Base-by-base conservation (phyloP, 2,329 filamentous ascomycete species). In the Trichoderma endophyticum region DNA sequence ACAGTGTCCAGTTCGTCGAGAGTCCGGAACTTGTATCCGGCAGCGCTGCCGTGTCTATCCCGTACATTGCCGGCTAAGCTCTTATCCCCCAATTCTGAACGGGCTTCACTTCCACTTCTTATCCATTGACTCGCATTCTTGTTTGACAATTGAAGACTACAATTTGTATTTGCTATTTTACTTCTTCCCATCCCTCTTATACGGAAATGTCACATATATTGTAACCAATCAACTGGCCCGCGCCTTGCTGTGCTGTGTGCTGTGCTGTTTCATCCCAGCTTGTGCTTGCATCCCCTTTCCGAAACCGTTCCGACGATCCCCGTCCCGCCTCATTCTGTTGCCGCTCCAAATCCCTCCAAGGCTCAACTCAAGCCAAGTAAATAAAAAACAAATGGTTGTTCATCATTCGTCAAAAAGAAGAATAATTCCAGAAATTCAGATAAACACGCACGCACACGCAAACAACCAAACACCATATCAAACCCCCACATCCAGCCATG, bases 1-100 rank as follows among this genome's bases (percentile, higher is more conserved):
- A 39, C 36, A 39, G 36, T 39, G 36, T 18, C 15, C 36, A 39
- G 1, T 39, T 39, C 4, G 0, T 4, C 0, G 14, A 8, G 15
- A 39, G 18, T 14, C 64, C 64, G 64, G 64, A 67, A 67, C 21
- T 30, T n/a, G 24, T n/a, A 59, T 39, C 64, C 64, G 64, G 64
- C 36, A 64, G 12, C n/a, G 24, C 18, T n/a, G 36, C 36, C 36
- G 36, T 6, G 21, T 21, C 26, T 24, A 6, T 30, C 12, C 56
- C 59, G n/a, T 3, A 4, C 64, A 2, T 28, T 67, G 64, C 56
- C 65, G 65, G 65, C 54, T 60, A 61, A 69, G 56, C n/a, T 51
- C 65, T 69, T 60, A 51, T 61, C 65, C 65, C 14, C 9, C 54
- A n/a, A 6, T 6, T 30, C 36, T 28, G 26, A 28, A 30, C 14